phyloP scores from a whole-genome alignment of 352 stramenopile species.

The Pythium aquatile region DNA sequence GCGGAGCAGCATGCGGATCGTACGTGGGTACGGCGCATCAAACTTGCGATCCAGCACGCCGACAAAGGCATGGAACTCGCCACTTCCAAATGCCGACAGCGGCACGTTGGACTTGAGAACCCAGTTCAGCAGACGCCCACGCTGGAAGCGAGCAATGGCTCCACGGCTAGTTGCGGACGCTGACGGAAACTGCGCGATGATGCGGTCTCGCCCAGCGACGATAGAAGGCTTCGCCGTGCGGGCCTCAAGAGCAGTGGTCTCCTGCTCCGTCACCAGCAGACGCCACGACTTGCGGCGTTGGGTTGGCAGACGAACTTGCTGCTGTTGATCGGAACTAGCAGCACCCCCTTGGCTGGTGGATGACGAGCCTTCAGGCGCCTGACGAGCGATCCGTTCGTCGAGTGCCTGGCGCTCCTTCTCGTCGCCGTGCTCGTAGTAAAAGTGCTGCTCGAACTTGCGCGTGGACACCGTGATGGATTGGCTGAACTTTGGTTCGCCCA shows the following conservation, averaged over 20 bases:
- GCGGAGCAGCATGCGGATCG: constrained; percentile 1
- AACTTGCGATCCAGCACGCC: constrained; percentile 12
- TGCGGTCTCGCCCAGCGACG: not conserved
- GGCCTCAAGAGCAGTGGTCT: not conserved
- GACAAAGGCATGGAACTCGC: constrained; percentile 16
- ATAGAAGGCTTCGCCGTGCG: not conserved
- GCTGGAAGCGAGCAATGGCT: constrained; percentile 9
- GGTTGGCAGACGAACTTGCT: not conserved
- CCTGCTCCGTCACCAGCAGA: constrained; percentile 12
- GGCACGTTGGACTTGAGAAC: constrained; percentile 13
- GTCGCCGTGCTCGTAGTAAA: constrained; percentile 25
- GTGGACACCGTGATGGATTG: constrained; percentile 33
- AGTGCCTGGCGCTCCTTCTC: constrained; percentile 15
- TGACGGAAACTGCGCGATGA: not conserved
- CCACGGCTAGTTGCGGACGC: not conserved
- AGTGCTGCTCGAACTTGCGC: constrained; percentile 31
- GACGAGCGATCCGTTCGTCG: constrained; percentile 9
- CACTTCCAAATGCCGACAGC: constrained; percentile 4
- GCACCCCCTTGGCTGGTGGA: not conserved
- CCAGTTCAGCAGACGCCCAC: constrained; percentile 17
- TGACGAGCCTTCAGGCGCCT: constrained; percentile 2
- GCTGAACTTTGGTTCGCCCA: constrained; percentile 23
- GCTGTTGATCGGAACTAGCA: not conserved
- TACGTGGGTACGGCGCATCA: constrained; percentile 1
- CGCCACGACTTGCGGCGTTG: constrained; percentile 22